phyloP scores from a whole-genome alignment of 768 basidiomycete genomes.

The Cubamyces lactineus region DNA sequence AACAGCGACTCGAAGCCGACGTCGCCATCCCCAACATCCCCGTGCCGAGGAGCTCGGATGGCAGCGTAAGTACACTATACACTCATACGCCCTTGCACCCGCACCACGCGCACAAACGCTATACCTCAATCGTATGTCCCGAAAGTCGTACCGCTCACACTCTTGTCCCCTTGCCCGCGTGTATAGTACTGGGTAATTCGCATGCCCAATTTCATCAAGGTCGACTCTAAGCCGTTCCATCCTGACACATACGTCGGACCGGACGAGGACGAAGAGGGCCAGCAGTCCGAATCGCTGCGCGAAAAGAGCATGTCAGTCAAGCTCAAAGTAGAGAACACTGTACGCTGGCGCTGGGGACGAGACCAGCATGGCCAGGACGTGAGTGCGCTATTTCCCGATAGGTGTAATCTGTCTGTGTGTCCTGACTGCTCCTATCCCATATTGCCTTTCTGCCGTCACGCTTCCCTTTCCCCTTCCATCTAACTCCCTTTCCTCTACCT shows the following conservation, averaged over 20 bases:
- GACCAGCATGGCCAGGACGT: constrained; percentile 78
- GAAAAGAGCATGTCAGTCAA: constrained; percentile 86
- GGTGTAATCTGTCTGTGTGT: neutral
- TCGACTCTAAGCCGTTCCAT: constrained; percentile 90
- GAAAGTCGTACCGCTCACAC: constrained; percentile 6
- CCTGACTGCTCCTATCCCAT: neutral
- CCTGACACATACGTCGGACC: constrained; percentile 83
- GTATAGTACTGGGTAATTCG: constrained; percentile 86
- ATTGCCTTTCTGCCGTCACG: neutral
- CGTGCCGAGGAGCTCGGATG: constrained; percentile 77
- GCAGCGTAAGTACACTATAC: constrained; percentile 58
- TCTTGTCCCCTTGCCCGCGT: constrained; percentile 2
- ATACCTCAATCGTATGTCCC: too few species aligned
- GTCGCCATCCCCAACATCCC: constrained; percentile 88
- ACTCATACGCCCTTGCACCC: neutral
- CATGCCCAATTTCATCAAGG: constrained; percentile 91
- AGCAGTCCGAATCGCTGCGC: constrained; percentile 60
- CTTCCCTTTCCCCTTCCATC: neutral
- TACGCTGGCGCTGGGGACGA: constrained; percentile 94
- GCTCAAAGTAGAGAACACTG: constrained; percentile 89
- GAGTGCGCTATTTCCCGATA: constrained; percentile 38
- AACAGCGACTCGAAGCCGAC: constrained; percentile 64
- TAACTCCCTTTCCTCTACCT: neutral
- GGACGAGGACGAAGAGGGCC: constrained; percentile 70
- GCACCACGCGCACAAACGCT: too few species aligned